These are phyloP conservation scores for Aspergillus indologenus DNA, from an alignment of 495 filamentous ascomycete genomes.

Conservation along the genomic window DNA sequence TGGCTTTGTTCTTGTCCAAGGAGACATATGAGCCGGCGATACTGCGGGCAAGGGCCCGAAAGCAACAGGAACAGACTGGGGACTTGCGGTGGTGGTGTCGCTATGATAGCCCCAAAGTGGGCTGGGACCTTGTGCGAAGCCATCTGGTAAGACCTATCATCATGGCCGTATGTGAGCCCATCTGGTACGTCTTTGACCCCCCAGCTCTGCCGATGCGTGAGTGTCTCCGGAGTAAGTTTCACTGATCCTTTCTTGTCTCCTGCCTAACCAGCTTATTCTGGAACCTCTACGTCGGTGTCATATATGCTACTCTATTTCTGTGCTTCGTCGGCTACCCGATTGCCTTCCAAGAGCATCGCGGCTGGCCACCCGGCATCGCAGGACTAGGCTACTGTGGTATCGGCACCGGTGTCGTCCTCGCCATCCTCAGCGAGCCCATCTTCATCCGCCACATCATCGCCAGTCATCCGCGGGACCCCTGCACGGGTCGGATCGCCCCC, in stretches of 20 bases:
- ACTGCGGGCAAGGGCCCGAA: slow-evolving; percentile 32
- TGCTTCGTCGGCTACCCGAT: slow-evolving; percentile 73
- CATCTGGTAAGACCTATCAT: slow-evolving; percentile 65
- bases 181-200: slow-evolving; percentile 26
- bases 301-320: slow-evolving; percentile 69
- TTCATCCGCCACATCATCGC: slow-evolving; percentile 59
- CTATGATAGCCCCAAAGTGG: slow-evolving; percentile 50
- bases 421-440: slow-evolving; percentile 54
- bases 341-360: slow-evolving; percentile 65
- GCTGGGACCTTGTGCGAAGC: slow-evolving; percentile 41
- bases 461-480: slow-evolving; percentile 63
- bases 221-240: no score
- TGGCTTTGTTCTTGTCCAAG: slow-evolving; percentile 48
- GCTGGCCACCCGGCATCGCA: slow-evolving; percentile 61
- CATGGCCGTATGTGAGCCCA: slow-evolving; percentile 68
- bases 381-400: slow-evolving; percentile 73
- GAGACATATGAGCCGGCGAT: slow-evolving; percentile 71
- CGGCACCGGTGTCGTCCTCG: slow-evolving; percentile 64
- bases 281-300: slow-evolving; percentile 62
- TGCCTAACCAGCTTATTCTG: slow-evolving; percentile 63
- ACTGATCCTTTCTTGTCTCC: slow-evolving; percentile 45
- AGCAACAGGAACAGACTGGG: slow-evolving; percentile 53
- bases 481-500: slow-evolving; percentile 57
- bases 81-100: slow-evolving; percentile 64
- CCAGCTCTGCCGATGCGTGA: no score